These are phyloP conservation scores for Chlorella ohadii DNA, from an alignment of 139 green algal genomes.

Conservation along the genomic window DNA sequence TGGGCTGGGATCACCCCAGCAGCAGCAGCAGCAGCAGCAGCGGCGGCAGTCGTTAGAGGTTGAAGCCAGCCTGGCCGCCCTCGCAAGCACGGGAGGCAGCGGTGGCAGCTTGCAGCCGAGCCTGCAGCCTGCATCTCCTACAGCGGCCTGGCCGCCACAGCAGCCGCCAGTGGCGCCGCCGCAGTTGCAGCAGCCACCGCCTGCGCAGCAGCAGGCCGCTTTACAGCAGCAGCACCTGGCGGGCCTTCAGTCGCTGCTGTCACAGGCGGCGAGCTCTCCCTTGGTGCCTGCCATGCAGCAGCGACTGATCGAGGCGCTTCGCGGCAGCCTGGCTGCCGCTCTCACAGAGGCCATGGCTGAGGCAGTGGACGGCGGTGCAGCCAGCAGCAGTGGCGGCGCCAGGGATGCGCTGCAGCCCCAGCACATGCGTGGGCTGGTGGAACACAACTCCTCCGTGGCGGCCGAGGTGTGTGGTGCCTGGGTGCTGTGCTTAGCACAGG, in stretches of 20 bases:
- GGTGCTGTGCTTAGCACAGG: too few species aligned
- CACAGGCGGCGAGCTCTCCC: background rate
- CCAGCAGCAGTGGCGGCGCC: background rate
- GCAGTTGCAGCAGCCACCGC: background rate
- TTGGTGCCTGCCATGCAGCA: conserved; percentile 24
- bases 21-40: conserved; percentile 5
- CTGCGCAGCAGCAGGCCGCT: background rate
- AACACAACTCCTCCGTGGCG: conserved; percentile 17
- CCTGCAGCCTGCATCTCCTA: too few species aligned
- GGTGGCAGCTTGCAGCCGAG: too few species aligned
- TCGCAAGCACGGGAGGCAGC: too few species aligned
- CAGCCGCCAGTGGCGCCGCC: background rate
- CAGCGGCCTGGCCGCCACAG: background rate
- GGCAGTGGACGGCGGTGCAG: background rate
- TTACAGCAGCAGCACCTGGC: background rate
- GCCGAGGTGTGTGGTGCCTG: background rate
- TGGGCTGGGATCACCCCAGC: background rate
- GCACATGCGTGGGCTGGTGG: conserved; percentile 8
- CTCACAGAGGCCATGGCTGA: background rate
- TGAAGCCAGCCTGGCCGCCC: too few species aligned
- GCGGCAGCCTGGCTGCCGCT: background rate
- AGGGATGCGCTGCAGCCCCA: background rate
- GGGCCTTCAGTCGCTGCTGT: background rate
- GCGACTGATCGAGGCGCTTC: background rate
- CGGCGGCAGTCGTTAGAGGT: background rate